Conservation (phyloP, 2,329 filamentous ascomycete species). For the Cordyceps pruinosa region DNA sequence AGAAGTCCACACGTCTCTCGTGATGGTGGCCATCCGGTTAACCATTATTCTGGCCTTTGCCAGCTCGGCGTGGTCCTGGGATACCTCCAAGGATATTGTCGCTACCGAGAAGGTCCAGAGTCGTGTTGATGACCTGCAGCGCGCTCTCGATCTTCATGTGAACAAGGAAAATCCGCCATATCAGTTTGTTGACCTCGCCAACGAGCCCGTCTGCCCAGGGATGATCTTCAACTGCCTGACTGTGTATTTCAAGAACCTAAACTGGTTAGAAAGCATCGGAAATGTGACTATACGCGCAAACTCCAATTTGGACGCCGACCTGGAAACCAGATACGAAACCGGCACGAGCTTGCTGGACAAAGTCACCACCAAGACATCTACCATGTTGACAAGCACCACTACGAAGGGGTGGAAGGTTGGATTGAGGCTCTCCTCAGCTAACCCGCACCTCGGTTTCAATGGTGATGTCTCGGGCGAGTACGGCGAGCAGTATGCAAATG, state of each 20-base stretch:
- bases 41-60: background rate
- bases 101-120: background rate
- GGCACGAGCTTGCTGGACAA: background rate
- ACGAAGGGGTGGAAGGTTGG: background rate
- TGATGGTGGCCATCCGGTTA: background rate
- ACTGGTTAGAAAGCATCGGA: background rate
- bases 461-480: constrained; percentile 1
- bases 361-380: background rate
- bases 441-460: background rate
- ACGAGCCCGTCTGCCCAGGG: background rate
- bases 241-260: background rate
- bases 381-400: background rate
- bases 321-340: background rate
- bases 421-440: background rate
- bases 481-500: background rate
- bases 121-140: background rate
- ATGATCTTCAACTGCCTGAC: background rate
- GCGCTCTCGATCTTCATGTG: background rate
- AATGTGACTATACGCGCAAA: background rate
- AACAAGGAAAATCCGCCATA: background rate
- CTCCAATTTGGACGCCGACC: background rate
- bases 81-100: background rate
- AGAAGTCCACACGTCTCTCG: background rate
- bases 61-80: background rate
- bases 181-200: background rate